Evolutionary conservation across 257 asterid genomes (phyloP), one percentile per base, ranked within the genome.

Genomic region (Perilla frutescens): DNA sequence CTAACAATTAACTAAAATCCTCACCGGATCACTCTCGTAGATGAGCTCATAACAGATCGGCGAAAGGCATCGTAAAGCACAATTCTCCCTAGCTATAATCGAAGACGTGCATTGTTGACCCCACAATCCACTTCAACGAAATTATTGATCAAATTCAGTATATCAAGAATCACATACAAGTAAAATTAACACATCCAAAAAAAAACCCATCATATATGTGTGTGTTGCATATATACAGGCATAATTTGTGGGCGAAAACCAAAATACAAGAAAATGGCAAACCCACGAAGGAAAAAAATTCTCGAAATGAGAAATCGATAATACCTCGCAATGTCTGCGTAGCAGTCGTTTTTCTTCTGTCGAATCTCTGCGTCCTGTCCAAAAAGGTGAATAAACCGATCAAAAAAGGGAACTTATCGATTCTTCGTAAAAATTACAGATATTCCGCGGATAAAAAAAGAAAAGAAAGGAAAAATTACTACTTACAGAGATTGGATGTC

Each of bases 11-110:
- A 34, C 37, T 34, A 12, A 60, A 57, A 54, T 54, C 51, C 88
- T 87, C 81, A 94, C 97, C 85, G 97, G 98, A 86, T 94, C 98
- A 79, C 97, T 79, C 83, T 87, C 89, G 57, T 94, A 94, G 45
- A 94, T 80, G 69, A 85, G 95, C 87, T 86, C 90, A 69, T 83
- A 91, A 82, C 95, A 91, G 70, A 67, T 79, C 5, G 96, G 97
- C 5, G 97, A 94, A 64, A 94, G 78, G 80, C 98, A 94, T 68
- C 76, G 82, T 74, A 94, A 74, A 66, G 91, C 97, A 57, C 98
- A 94, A 80, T 94, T 94, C 87, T 94, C 96, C 93, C 82, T 90
- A 4, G 82, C 93, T 72, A 87, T 78, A 71, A 34, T 57, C 54
- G 98, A 88, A 70, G 89, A 81, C 80, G 78, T 81, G 86, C 98